Conservation (phyloP, 495 filamentous ascomycete species). For the Pseudomonodictys pantanalensis region DNA sequence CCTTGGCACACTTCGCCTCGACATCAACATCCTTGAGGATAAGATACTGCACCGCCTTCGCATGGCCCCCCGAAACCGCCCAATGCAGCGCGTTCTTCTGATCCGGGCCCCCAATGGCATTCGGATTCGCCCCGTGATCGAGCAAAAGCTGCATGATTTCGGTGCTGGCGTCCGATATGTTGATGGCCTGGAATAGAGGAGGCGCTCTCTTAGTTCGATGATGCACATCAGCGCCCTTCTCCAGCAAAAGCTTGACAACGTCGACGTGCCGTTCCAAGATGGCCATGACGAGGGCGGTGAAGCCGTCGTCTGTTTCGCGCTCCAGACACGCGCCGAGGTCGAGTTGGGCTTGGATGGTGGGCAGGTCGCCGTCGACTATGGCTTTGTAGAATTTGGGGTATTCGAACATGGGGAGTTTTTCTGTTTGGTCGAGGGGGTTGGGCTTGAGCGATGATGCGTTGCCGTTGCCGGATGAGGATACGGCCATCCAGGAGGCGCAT, state of each 20-base stretch:
- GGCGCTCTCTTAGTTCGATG: conserved; percentile 1
- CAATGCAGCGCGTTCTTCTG: conserved; percentile 17
- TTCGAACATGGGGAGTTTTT: too few relatives aligned
- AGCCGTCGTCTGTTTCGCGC: conserved; percentile 1
- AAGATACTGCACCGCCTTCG: conserved; percentile 4
- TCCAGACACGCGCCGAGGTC: conserved; percentile 16
- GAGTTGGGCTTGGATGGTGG: not conserved
- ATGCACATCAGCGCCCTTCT: conserved; percentile 3
- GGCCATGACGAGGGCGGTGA: conserved; percentile 16
- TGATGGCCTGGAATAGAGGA: conserved; percentile 10
- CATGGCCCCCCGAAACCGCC: conserved; percentile 11
- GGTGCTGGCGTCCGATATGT: not conserved
- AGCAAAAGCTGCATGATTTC: conserved; percentile 15
- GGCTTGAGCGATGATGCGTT: too few relatives aligned
- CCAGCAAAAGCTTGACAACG: conserved; percentile 10
- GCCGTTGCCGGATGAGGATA: too few relatives aligned
- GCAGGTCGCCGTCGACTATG: conserved; percentile 9
- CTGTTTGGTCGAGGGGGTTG: too few relatives aligned
- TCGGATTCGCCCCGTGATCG: conserved; percentile 12
- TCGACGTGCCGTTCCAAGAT: conserved; percentile 10
- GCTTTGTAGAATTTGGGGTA: conserved; percentile 10
- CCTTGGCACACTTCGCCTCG: conserved; percentile 8
- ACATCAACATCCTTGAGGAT: conserved; percentile 12
- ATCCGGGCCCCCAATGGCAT: conserved; percentile 11
- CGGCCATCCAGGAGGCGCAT: too few relatives aligned